phyloP scores from a whole-genome alignment of 148 eudicot genomes.

The Rhododendron molle region DNA sequence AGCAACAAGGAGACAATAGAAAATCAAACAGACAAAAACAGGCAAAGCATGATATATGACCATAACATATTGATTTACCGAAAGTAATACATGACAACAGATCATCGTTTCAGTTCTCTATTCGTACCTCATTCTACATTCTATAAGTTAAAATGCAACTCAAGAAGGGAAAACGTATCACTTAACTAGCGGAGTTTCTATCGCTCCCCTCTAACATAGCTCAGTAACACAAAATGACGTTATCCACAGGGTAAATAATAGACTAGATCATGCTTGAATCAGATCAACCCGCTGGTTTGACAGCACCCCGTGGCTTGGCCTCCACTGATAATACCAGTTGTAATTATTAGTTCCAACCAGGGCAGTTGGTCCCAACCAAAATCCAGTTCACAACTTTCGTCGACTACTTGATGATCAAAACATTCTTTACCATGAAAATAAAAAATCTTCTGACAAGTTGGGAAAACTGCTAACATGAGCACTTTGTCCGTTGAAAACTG shows the following conservation, averaged over 20 bases:
- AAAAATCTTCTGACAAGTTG: too few species aligned
- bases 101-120: not conserved
- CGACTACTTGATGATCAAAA: too few species aligned
- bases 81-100: not conserved
- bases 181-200: not conserved
- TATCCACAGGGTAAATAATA: not conserved
- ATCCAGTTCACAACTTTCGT: not conserved
- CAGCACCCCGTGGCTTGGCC: not conserved
- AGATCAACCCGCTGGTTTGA: not conserved
- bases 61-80: not conserved
- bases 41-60: not conserved
- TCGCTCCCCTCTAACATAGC: not conserved
- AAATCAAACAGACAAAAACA: not conserved
- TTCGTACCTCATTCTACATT: not conserved
- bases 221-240: not conserved
- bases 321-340: not conserved
- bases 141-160: not conserved
- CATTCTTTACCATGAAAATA: too few species aligned
- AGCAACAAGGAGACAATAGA: conserved; percentile 12
- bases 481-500: too few species aligned
- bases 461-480: too few species aligned
- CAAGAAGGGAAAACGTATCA: not conserved
- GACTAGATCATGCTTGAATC: not conserved
- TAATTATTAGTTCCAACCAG: not conserved
- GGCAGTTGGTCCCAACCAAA: not conserved